Evolutionary conservation across 1,139 yeast genomes (phyloP).

Genomic region (Nadsonia starkeyi-henricii): DNA sequence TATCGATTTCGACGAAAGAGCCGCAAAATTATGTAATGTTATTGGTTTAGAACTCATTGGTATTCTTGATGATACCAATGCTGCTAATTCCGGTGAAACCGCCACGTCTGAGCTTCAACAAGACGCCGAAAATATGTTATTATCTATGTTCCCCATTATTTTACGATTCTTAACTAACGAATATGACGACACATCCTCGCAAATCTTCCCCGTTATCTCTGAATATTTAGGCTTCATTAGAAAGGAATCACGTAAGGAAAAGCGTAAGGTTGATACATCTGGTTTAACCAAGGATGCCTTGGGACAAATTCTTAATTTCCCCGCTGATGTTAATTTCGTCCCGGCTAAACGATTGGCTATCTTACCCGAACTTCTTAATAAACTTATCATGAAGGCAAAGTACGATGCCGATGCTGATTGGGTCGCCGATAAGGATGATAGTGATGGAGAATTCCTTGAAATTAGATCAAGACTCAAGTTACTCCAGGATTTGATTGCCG

Average conservation of each 20-base stretch:
- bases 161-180: constrained; percentile 62
- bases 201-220: constrained; percentile 68
- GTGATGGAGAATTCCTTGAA: constrained; percentile 67
- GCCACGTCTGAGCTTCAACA: constrained; percentile 22
- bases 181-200: constrained; percentile 77
- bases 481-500: constrained; percentile 77
- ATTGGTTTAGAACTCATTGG: constrained; percentile 63
- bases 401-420: constrained; percentile 60
- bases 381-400: constrained; percentile 64
- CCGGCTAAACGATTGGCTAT: constrained; percentile 32
- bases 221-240: constrained; percentile 61
- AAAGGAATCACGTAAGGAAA: constrained; percentile 29
- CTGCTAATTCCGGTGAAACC: constrained; percentile 16
- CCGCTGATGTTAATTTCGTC: constrained; percentile 19
- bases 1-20: constrained; percentile 60
- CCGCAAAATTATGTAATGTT: constrained; percentile 61
- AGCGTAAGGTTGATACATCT: constrained; percentile 17
- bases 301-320: constrained; percentile 17
- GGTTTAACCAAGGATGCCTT: constrained; percentile 15
- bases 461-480: constrained; percentile 57
- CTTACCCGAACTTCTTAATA: constrained; percentile 48
- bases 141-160: constrained; percentile 60
- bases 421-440: constrained; percentile 37
- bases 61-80: constrained; percentile 40
- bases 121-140: constrained; percentile 31